phyloP scores from a whole-genome alignment of 257 asterid genomes.

The Solanum stenotomum region DNA sequence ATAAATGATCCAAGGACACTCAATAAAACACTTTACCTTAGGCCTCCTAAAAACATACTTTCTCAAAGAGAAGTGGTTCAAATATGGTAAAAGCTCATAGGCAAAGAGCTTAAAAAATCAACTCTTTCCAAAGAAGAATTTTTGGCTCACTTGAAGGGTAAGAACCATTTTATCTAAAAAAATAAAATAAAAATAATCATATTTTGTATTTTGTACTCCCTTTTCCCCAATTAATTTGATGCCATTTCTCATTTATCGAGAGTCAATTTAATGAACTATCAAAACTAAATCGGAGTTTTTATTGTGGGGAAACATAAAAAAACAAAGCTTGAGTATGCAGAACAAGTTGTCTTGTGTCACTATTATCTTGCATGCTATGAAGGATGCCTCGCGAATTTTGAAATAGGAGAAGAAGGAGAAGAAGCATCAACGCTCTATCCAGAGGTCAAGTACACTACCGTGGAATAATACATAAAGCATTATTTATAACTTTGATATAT shows the following conservation, averaged over 20 bases:
- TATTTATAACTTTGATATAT: neutral
- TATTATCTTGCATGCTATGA: constrained; percentile 17
- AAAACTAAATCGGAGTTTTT: neutral
- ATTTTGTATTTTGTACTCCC: neutral
- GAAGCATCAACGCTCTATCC: constrained; percentile 26
- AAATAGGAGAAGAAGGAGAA: constrained; percentile 19
- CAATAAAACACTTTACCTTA: constrained; percentile 22
- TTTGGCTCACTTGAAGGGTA: constrained; percentile 13
- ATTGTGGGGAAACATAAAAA: neutral
- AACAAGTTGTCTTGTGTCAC: constrained; percentile 16
- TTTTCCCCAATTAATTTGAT: neutral
- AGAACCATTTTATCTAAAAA: neutral
- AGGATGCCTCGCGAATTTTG: constrained; percentile 18
- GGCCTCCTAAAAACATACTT: constrained; percentile 24
- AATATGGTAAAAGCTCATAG: constrained; percentile 21
- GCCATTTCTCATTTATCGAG: neutral
- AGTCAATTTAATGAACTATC: neutral
- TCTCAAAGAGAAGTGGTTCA: constrained; percentile 22
- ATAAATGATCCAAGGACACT: constrained; percentile 30
- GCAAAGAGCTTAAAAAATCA: constrained; percentile 13
- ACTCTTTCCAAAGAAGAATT: constrained; percentile 12
- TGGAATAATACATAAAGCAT: constrained; percentile 12
- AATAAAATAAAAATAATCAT: no score
- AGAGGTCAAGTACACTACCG: constrained; percentile 12
- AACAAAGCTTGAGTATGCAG: constrained; percentile 7